phyloP scores from a whole-genome alignment of 2,329 filamentous ascomycete species.

The Capronia coronata region DNA sequence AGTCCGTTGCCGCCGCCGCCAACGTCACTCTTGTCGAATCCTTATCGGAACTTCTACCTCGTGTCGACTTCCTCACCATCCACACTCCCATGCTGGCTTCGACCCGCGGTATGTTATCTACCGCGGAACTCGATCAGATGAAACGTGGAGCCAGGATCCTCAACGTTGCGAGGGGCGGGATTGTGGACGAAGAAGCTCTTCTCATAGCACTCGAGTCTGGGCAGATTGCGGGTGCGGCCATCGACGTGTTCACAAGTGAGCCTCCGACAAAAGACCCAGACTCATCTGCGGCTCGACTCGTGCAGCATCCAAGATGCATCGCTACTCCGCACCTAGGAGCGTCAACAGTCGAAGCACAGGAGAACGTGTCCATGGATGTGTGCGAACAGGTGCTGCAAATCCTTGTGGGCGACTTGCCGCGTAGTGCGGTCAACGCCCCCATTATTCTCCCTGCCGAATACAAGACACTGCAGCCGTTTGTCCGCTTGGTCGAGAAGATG shows the following conservation, averaged over 20 bases:
- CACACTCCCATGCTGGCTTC: constrained; percentile 74
- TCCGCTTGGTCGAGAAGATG: constrained; percentile 70
- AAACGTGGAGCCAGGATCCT: constrained; percentile 66
- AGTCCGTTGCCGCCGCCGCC: constrained; percentile 61
- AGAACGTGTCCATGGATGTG: constrained; percentile 76
- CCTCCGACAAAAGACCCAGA: constrained; percentile 55
- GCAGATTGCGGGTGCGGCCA: constrained; percentile 66
- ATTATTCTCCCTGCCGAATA: constrained; percentile 77
- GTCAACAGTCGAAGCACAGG: constrained; percentile 73
- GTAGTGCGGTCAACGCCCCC: constrained; percentile 71
- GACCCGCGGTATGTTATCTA: constrained; percentile 66
- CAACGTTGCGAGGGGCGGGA: constrained; percentile 73
- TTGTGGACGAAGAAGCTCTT: constrained; percentile 70
- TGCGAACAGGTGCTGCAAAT: constrained; percentile 73
- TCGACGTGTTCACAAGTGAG: constrained; percentile 74
- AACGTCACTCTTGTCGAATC: constrained; percentile 58
- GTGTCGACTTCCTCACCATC: constrained; percentile 70
- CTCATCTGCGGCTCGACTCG: constrained; percentile 56
- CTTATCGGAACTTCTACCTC: constrained; percentile 56
- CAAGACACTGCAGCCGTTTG: constrained; percentile 68
- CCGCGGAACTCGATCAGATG: constrained; percentile 62
- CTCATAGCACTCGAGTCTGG: constrained; percentile 63
- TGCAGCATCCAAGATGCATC: constrained; percentile 64
- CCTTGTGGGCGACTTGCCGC: constrained; percentile 64
- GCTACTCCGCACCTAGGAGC: constrained; percentile 75